A percentile compares a stretch with the other conserved stretches of the same genome.
Conservation (phyloP, 768 basidiomycete genomes). For the Rubroboletus pulcherrimus region DNA sequence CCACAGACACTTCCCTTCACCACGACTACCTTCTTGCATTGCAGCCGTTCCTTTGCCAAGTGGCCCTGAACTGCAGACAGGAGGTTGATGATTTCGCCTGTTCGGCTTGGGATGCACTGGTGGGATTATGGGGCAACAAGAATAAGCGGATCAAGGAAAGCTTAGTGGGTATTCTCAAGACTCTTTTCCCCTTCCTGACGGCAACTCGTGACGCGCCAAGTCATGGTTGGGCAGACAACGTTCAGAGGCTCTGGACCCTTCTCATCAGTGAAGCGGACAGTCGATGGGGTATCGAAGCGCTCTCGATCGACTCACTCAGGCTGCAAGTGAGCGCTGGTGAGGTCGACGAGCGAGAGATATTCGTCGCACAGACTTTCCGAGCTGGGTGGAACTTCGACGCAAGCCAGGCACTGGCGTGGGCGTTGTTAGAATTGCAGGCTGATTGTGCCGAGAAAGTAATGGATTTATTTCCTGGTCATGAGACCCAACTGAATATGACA, state of each 20-base stretch:
- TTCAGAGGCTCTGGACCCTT: conserved; percentile 50
- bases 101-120: conserved; percentile 57
- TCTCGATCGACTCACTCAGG: conserved; percentile 64
- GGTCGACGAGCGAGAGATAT: conserved; percentile 38
- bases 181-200: conserved; percentile 69
- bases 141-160: conserved; percentile 74
- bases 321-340: conserved; percentile 39
- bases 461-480: not conserved
- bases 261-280: conserved; percentile 61
- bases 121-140: conserved; percentile 77
- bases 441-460: conserved; percentile 69
- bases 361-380: conserved; percentile 62
- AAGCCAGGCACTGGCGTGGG: conserved; percentile 74
- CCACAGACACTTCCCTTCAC: conserved; percentile 74
- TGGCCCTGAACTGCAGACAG: conserved; percentile 71
- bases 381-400: conserved; percentile 70
- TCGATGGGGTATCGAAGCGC: conserved; percentile 59
- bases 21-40: conserved; percentile 69
- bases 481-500: not conserved
- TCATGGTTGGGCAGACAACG: conserved; percentile 43
- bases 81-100: conserved; percentile 59
- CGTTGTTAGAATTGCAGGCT: conserved; percentile 72
- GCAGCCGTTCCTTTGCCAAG: conserved; percentile 63
- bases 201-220: conserved; percentile 30
- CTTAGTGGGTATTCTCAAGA: conserved; percentile 66